Conservation (phyloP, 1,284 basidiomycete genomes). For the Entoloma clypeatum region DNA sequence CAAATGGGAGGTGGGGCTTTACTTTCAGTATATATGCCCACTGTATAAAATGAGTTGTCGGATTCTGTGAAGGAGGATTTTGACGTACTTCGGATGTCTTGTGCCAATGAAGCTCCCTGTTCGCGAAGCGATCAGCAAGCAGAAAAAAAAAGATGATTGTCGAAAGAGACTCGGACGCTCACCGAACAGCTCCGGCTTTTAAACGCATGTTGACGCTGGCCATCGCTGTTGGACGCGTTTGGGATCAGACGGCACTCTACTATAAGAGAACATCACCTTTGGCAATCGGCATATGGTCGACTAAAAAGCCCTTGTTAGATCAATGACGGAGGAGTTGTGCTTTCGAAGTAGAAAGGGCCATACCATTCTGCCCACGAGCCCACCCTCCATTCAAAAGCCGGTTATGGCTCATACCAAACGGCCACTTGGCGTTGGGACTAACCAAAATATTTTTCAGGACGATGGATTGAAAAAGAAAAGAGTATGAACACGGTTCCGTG, state of each 20-base stretch:
- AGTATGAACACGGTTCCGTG: constrained; percentile 53
- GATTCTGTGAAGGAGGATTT: not conserved
- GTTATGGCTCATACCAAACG: constrained; percentile 66
- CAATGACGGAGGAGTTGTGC: not conserved
- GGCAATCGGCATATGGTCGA: constrained; percentile 58
- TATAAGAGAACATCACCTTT: constrained; percentile 35
- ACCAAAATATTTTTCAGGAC: constrained; percentile 1
- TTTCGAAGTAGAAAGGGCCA: constrained; percentile 18
- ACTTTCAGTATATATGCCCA: constrained; percentile 68
- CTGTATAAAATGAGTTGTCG: constrained; percentile 27
- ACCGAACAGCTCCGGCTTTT: constrained; percentile 62
- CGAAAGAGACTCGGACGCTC: no score
- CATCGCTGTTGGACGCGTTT: constrained; percentile 38
- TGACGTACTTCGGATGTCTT: constrained; percentile 54
- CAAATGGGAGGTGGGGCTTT: constrained; percentile 6
- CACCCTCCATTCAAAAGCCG: constrained; percentile 69
- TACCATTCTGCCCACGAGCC: constrained; percentile 68
- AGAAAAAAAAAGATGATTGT: not conserved
- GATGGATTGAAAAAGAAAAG: not conserved
- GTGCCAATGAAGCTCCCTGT: constrained; percentile 74
- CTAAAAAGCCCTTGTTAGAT: constrained; percentile 27
- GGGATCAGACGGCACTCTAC: not conserved
- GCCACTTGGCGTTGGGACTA: constrained; percentile 67
- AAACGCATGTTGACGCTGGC: constrained; percentile 71
- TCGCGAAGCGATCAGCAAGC: constrained; percentile 1